A percentile compares a stretch with the other conserved stretches of the same genome.
Conservation (phyloP, 2,329 filamentous ascomycete genomes). For the Fusarium luffae region DNA sequence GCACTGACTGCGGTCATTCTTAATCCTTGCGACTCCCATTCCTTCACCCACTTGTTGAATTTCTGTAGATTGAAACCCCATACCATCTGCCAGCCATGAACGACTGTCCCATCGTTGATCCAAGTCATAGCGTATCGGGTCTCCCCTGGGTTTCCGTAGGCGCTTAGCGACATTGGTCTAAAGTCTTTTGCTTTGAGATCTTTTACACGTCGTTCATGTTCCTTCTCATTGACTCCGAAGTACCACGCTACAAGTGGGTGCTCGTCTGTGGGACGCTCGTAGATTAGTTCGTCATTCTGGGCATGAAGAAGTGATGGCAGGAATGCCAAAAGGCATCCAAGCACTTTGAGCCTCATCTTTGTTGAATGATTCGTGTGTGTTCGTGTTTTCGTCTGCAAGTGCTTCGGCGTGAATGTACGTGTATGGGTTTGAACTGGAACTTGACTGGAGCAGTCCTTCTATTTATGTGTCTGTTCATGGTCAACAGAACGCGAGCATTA, state of each 20-base stretch:
- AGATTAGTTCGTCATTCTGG: neutral
- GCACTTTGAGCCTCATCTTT: conserved; percentile 2
- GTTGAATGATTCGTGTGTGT: too few species aligned
- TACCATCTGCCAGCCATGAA: conserved; percentile 9
- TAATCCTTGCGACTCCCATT: conserved; percentile 5
- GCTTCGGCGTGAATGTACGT: neutral
- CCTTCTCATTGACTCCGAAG: neutral
- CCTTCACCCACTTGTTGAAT: conserved; percentile 25
- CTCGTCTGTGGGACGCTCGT: neutral
- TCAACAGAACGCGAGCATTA: neutral
- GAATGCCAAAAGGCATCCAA: conserved; percentile 7
- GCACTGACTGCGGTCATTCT: conserved; percentile 18
- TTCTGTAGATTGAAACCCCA: neutral
- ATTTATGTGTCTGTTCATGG: neutral
- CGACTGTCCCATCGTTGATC: neutral
- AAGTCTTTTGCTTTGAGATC: neutral
- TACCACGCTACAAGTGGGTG: conserved; percentile 9
- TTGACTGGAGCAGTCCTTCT: neutral
- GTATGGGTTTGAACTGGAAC: neutral
- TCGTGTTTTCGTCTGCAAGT: neutral
- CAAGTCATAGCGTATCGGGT: conserved; percentile 31
- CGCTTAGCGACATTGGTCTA: conserved; percentile 24
- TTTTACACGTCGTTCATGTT: conserved; percentile 1
- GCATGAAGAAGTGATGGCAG: neutral
- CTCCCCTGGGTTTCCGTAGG: conserved; percentile 15